Conservation (phyloP, 192 early-diverging fungal genomes). For the Martensiomyces pterosporus region DNA sequence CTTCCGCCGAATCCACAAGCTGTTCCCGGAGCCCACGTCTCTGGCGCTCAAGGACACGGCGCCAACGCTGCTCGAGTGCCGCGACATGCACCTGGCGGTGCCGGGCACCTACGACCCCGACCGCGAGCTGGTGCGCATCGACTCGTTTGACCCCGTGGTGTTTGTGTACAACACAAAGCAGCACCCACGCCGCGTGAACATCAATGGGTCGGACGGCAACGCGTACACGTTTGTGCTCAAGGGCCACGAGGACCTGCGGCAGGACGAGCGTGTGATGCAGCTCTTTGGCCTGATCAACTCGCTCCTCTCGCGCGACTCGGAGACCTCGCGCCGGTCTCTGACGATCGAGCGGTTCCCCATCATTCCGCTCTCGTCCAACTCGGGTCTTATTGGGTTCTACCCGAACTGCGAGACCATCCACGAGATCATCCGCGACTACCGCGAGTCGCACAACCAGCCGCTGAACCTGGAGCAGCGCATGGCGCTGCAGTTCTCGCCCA, state of each 20-base stretch:
- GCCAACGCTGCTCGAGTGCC: conserved; percentile 76
- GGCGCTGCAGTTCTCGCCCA: conserved; percentile 83
- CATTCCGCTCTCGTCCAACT: conserved; percentile 91
- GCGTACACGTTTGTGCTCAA: conserved; percentile 89
- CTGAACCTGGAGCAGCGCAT: conserved; percentile 85
- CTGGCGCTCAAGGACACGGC: conserved; percentile 83
- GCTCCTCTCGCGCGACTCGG: conserved; percentile 69
- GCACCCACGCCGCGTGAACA: conserved; percentile 75
- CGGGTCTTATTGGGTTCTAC: conserved; percentile 92
- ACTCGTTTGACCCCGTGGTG: conserved; percentile 72
- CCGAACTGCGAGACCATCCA: conserved; percentile 86
- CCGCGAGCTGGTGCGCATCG: conserved; percentile 76
- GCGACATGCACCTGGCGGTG: conserved; percentile 82
- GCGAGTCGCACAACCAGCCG: conserved; percentile 73
- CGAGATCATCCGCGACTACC: conserved; percentile 79
- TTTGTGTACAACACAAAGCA: conserved; percentile 89
- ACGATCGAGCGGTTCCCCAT: conserved; percentile 87
- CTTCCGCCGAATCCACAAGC: conserved; percentile 74
- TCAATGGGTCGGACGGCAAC: conserved; percentile 81
- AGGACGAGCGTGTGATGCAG: conserved; percentile 99
- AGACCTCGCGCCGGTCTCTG: conserved; percentile 88
- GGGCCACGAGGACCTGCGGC: conserved; percentile 94
- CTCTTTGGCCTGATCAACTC: conserved; percentile 96
- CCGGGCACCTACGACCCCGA: conserved; percentile 85
- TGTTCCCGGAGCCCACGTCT: conserved; percentile 74